Evolutionary conservation across 768 basidiomycete species (phyloP), one percentile per base, ranked within the genome.

Genomic region (Amanita inopinata): DNA sequence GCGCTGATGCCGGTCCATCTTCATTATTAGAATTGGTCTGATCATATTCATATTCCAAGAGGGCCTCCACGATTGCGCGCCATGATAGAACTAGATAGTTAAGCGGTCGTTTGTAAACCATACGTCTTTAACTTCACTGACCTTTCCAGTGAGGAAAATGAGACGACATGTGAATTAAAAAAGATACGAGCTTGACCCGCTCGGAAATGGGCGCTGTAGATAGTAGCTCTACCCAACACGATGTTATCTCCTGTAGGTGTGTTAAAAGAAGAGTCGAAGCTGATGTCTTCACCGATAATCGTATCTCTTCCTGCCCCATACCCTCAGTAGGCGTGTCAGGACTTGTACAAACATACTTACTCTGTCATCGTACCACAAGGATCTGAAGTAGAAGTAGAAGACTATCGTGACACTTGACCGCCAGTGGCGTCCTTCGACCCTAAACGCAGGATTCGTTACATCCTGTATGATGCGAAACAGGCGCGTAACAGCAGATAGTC

Each of bases 71-170:
- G 20, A 86, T 68, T 18, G 64, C 64, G 20, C 71, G 66, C 82
- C 83, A 86, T 0, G 76, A 72, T 9, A 86, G 56, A 25, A 83
- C 83, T 85, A 43, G 6, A 18, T 12, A 15, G n/a, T n/a, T n/a
- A n/a, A n/a, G n/a, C 11, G 20, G n/a, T 30, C 23, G 22, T 44
- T 11, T 8, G 5, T 9, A 10, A 22, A 42, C 23, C 27, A 32
- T 19, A 8, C 1, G 14, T 14, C 30, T 20, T n/a, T 33, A n/a
- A 4, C n/a, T 34, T 17, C 43, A 24, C 4, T 41, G 49, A 83
- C 83, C 67, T 70, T 66, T 65, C 84, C 84, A 87, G 10, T 49
- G 56, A 12, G 80, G 71, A 57, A 85, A 80, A 58, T 82, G 72
- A 0, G 80, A 66, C n/a, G 67, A 76, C 20, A 88, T 66, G 51